Conservation (phyloP, 305 asterid species). For the Solanum hybrid region DNA sequence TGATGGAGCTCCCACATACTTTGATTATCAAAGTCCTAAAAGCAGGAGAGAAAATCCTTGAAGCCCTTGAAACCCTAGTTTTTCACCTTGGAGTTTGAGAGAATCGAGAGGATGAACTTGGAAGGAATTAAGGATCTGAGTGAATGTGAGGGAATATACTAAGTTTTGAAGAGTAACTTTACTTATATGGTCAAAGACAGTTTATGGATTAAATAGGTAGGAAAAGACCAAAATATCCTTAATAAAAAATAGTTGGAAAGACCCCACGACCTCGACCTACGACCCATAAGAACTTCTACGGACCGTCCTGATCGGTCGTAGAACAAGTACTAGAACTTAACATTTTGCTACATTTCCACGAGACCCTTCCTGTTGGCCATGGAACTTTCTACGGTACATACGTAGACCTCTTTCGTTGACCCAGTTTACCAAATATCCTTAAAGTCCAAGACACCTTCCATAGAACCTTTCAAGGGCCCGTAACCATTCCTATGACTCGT, state of each 20-base stretch:
- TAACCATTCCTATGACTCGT: neutral
- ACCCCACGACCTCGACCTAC: neutral
- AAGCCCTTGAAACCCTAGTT: neutral
- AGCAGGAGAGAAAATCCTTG: neutral
- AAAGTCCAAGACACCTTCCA: neutral
- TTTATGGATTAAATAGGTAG: neutral
- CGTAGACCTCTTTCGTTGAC: neutral
- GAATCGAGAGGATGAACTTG: neutral
- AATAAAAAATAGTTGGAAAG: neutral
- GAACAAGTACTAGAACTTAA: neutral
- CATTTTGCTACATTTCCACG: neutral
- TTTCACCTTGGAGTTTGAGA: neutral
- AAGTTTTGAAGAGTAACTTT: neutral
- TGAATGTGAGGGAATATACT: neutral
- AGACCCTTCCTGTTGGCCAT: neutral
- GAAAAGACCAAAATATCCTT: neutral
- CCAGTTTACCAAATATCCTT: neutral
- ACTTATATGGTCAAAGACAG: neutral
- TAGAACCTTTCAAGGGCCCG: neutral
- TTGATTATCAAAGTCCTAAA: neutral
- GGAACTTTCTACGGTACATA: neutral
- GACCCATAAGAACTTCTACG: neutral
- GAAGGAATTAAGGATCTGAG: neutral
- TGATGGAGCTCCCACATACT: neutral
- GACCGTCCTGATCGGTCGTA: neutral